Evolutionary conservation across 2,329 filamentous ascomycete species (phyloP).

Genomic region (Aureobasidium sp.): DNA sequence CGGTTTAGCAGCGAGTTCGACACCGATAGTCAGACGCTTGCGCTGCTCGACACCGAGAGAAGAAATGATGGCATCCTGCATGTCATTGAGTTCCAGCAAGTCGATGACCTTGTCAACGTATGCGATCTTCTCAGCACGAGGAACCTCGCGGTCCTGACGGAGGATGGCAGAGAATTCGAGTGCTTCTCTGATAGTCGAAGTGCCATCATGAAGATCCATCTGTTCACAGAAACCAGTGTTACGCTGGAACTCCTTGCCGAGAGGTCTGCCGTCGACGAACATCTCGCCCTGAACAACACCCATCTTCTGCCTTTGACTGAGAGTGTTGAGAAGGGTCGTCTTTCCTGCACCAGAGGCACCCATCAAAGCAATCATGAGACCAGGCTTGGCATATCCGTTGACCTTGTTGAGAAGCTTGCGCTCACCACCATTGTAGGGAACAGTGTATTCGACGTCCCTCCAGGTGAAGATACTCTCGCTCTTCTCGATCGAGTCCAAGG

Average conservation of each 20-base stretch:
- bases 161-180: slow-evolving; percentile 60
- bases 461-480: slow-evolving; percentile 63
- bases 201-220: slow-evolving; percentile 61
- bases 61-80: slow-evolving; percentile 58
- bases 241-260: slow-evolving; percentile 56
- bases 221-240: slow-evolving; percentile 65
- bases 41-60: slow-evolving; percentile 60
- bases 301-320: slow-evolving; percentile 61
- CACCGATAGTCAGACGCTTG: slow-evolving; percentile 64
- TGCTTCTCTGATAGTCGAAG: slow-evolving; percentile 58
- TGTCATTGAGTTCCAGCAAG: slow-evolving; percentile 54
- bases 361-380: slow-evolving; percentile 70
- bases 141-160: slow-evolving; percentile 47
- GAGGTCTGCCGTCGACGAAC: slow-evolving; percentile 57
- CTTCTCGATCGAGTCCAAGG: slow-evolving; percentile 41
- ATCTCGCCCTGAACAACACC: slow-evolving; percentile 60
- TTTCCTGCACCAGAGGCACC: slow-evolving; percentile 77
- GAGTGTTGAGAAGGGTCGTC: slow-evolving; percentile 70
- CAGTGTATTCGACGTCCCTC: slow-evolving; percentile 61
- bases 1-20: slow-evolving; percentile 62
- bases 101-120: slow-evolving; percentile 60
- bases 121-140: slow-evolving; percentile 52
- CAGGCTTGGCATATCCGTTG: slow-evolving; percentile 70
- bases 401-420: slow-evolving; percentile 59
- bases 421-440: slow-evolving; percentile 57